Evolutionary conservation across 1,139 yeast genomes (phyloP).

Genomic region (Scheffersomyces illinoinensis): DNA sequence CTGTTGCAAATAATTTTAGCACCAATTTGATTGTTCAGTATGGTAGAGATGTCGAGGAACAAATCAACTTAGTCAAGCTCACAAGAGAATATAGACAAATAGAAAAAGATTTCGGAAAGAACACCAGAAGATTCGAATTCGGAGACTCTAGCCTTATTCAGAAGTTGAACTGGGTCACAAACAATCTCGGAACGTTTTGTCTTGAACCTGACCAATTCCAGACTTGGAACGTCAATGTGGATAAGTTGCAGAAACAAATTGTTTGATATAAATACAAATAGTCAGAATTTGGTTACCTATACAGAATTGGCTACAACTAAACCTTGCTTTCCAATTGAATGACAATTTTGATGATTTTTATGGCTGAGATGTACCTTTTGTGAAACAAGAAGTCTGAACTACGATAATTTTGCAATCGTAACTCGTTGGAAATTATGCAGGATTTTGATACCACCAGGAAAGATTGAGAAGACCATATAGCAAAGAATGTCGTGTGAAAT

Average conservation of each 20-base stretch:
- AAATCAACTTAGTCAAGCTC: conserved; percentile 12
- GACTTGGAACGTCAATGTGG: conserved; percentile 6
- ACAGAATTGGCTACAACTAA: not conserved
- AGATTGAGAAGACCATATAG: too few species aligned
- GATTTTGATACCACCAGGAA: too few species aligned
- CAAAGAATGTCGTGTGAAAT: too few species aligned
- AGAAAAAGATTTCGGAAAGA: conserved; percentile 25
- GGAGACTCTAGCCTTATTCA: conserved; percentile 19
- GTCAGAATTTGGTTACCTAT: not conserved
- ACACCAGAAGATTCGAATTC: conserved; percentile 19
- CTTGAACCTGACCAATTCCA: conserved; percentile 15
- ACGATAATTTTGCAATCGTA: too few species aligned
- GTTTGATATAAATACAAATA: too few species aligned
- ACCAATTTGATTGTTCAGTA: conserved; percentile 22
- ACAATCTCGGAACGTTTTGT: conserved; percentile 27
- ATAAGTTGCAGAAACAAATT: not conserved
- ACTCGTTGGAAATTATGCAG: too few species aligned
- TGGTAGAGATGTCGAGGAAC: conserved; percentile 10
- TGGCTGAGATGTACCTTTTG: too few species aligned
- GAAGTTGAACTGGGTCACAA: conserved; percentile 30
- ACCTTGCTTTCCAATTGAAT: not conserved
- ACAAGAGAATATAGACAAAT: conserved; percentile 17
- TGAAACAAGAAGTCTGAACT: too few species aligned
- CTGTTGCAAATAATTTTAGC: conserved; percentile 26
- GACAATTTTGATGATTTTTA: too few species aligned